A percentile compares a stretch with the other conserved stretches of the same genome.
Conservation (phyloP, 441 rosid species). For the Brassica hybrid region DNA sequence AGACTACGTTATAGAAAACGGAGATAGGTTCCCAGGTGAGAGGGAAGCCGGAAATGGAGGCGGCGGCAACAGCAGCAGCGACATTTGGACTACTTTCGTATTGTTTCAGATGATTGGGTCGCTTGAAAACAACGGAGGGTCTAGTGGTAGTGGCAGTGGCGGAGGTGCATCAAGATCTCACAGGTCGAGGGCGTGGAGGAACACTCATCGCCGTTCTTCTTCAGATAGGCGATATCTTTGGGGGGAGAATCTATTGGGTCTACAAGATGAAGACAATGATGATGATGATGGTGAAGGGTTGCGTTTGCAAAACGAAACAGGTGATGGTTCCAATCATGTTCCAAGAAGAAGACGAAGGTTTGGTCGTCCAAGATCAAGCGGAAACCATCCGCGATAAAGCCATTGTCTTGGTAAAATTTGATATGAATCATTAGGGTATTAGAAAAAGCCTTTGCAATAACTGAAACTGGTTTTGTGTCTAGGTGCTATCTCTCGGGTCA, state of each 20-base stretch:
- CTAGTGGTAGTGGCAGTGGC: slow-evolving; percentile 38
- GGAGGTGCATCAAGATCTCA: slow-evolving; percentile 67
- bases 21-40: slow-evolving; percentile 67
- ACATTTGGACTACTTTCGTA: slow-evolving; percentile 74
- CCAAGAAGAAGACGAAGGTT: slow-evolving; percentile 80
- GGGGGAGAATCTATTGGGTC: slow-evolving; percentile 88
- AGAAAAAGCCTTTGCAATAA: slow-evolving; percentile 1
- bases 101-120: slow-evolving; percentile 90
- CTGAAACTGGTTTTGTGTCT: slow-evolving; percentile 32
- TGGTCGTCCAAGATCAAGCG: slow-evolving; percentile 70
- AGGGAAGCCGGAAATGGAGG: slow-evolving; percentile 52
- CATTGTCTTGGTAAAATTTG: slow-evolving; percentile 30
- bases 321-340: slow-evolving; percentile 59
- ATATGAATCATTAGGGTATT: slow-evolving; percentile 30
- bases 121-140: slow-evolving; percentile 54
- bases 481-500: slow-evolving; percentile 41
- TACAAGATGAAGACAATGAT: slow-evolving; percentile 56
- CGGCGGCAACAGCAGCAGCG: slow-evolving; percentile 23
- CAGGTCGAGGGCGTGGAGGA: slow-evolving; percentile 80
- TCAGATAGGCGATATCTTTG: slow-evolving; percentile 82
- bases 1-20: slow-evolving; percentile 89
- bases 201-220: slow-evolving; percentile 60
- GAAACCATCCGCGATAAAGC: slow-evolving; percentile 56
- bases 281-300: slow-evolving; percentile 48
- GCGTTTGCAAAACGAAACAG: slow-evolving; percentile 57